Base-by-base conservation (phyloP, 2,329 filamentous ascomycete species). In the Xylaria sp. region DNA sequence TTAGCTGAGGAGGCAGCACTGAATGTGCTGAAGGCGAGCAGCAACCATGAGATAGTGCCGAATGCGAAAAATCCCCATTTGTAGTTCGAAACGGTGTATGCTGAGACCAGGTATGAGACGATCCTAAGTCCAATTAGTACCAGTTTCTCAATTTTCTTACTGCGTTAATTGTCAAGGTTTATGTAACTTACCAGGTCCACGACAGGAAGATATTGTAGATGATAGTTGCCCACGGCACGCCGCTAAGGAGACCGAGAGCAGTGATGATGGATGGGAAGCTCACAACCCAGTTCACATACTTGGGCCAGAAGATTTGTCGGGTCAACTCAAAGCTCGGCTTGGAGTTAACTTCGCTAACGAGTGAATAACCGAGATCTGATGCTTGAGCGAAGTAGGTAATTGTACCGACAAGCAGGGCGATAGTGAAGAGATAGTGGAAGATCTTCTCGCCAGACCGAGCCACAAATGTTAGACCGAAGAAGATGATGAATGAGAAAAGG, bases 11-110 rank as follows among this genome's bases (percentile, higher is more conserved):
- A 74, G 65, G 82, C 80, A 55, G 79, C 74, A 56, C 75, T 69
- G 33, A 86, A 69, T 1, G 81, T 85, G 68, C 79, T 81, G 74
- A 78, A 76, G 31, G 81, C 80, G n/a, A 87, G 79, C 56, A 84
- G 76, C 6, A 83, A 42, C 65, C 79, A 85, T 44, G 84, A 82
- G 17, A 82, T 67, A 15, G 82, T 83, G 69, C 85, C 85, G 63
- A 86, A 85, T 68, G 77, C 81, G 73, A 78, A 87, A 79, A 86
- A 88, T 5, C 86, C 86, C 85, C 85, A 87, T 76, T 86, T 87
- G 77, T 87, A 87, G 71, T 77, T 80, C 54, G 81, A 81, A 6
- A 72, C 65, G 3, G 83, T 85, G 76, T 81, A 83, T 59, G 85
- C 83, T 25, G 78, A 79, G 59, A 81, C 78, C 33, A 87, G 80